Evolutionary conservation across 1,284 basidiomycete species (phyloP).

Genomic region (Melampsora americana): DNA sequence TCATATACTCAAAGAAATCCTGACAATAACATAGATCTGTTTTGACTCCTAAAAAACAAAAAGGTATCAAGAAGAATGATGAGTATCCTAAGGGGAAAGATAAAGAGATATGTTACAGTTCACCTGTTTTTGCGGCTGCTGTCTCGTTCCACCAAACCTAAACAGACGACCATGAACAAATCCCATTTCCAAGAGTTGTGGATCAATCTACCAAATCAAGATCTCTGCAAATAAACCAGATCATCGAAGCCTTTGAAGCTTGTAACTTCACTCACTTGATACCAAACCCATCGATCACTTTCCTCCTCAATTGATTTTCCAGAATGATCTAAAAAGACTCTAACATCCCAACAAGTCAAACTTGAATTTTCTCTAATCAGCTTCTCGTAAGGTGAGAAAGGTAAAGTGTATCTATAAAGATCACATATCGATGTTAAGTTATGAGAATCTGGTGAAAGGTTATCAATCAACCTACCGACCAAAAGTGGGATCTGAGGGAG

Average conservation of each 20-base stretch:
- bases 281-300: conserved; percentile 33
- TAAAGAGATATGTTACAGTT: no score
- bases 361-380: conserved; percentile 13
- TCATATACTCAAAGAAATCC: background rate
- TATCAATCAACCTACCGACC: background rate
- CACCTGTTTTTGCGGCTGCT: conserved; percentile 29
- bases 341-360: conserved; percentile 27
- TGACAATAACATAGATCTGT: conserved; percentile 34
- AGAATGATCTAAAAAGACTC: conserved; percentile 17
- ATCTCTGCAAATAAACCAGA: background rate
- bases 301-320: conserved; percentile 13
- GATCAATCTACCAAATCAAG: background rate
- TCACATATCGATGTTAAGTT: background rate
- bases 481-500: background rate
- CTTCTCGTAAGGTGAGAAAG: conserved; percentile 34
- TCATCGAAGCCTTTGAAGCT: no score
- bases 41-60: conserved; percentile 2
- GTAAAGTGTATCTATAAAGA: conserved; percentile 21
- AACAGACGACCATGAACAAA: background rate
- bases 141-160: conserved; percentile 43
- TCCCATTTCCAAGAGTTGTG: no score
- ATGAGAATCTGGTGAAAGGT: background rate
- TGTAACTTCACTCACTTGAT: conserved; percentile 19
- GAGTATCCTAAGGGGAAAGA: background rate
- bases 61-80: background rate